Evolutionary conservation across 2,329 filamentous ascomycete species (phyloP).

Genomic region (Ceratocystis papillata): DNA sequence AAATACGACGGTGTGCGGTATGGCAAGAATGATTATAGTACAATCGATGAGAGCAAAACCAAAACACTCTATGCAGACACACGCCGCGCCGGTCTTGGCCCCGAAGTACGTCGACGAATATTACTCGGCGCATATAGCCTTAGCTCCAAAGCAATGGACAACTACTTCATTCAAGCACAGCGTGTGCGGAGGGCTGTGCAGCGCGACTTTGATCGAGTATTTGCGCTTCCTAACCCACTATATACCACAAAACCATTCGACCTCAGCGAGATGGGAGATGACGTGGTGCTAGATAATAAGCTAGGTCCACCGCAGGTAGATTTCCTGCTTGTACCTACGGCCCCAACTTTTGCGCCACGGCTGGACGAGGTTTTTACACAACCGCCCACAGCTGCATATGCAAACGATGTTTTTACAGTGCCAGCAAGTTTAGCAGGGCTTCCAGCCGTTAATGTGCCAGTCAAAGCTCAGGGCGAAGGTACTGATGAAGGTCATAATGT

Average conservation of each 20-base stretch:
- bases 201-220: constrained; percentile 73
- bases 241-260: constrained; percentile 43
- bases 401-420: constrained; percentile 92
- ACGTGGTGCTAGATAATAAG: constrained; percentile 43
- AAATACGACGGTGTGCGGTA: constrained; percentile 98
- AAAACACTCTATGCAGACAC: constrained; percentile 66
- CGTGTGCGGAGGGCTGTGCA: constrained; percentile 74
- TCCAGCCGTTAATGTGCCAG: constrained; percentile 74
- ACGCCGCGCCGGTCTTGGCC: constrained; percentile 63
- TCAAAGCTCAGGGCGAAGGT: constrained; percentile 26
- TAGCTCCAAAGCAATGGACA: constrained; percentile 82
- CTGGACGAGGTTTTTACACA: constrained; percentile 44
- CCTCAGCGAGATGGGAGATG: constrained; percentile 49
- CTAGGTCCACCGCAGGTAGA: constrained; percentile 59
- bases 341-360: constrained; percentile 61
- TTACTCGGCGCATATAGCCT: constrained; percentile 82
- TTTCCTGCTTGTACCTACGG: constrained; percentile 76
- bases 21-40: constrained; percentile 46
- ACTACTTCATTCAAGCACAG: constrained; percentile 94
- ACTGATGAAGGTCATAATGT: constrained; percentile 28
- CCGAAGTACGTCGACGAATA: constrained; percentile 77
- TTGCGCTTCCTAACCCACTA: constrained; percentile 59
- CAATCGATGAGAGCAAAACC: constrained; percentile 41
- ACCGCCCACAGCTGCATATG: constrained; percentile 63
- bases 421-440: constrained; percentile 86